phyloP scores from a whole-genome alignment of 371 early-diverging fungal species.

The Mucor circinelloides region DNA sequence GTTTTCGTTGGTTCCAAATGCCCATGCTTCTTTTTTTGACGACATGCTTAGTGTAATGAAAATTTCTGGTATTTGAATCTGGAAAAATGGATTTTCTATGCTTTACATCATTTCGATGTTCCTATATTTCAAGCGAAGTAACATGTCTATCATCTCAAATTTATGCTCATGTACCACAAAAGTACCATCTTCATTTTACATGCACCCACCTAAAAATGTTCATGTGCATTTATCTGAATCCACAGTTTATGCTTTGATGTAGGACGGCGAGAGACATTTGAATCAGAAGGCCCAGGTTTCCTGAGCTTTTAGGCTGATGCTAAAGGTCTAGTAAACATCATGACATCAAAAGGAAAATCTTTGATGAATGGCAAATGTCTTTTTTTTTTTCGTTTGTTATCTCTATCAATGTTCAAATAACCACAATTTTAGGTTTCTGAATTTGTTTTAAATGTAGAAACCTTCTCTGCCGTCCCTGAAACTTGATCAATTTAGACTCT shows the following conservation, averaged over 20 bases:
- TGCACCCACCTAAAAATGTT: too few species aligned
- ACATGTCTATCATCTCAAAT: background rate
- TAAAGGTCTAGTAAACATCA: background rate
- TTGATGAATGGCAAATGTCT: background rate
- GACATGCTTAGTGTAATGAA: background rate
- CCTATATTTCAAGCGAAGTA: background rate
- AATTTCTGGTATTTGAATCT: background rate
- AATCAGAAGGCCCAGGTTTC: background rate
- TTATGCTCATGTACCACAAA: too few species aligned
- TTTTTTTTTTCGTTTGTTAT: background rate
- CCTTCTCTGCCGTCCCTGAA: constrained; percentile 15
- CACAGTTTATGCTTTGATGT: too few species aligned
- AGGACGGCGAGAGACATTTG: background rate
- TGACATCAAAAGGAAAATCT: background rate
- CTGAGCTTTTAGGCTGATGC: background rate
- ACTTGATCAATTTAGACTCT: constrained; percentile 19
- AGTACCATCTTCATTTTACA: too few species aligned
- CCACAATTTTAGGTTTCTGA: background rate
- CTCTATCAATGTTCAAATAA: too few species aligned
- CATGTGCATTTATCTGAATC: too few species aligned
- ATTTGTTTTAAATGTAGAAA: constrained; percentile 1
- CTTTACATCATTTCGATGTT: background rate
- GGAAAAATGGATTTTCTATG: background rate
- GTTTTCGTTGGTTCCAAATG: background rate
- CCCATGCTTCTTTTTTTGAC: background rate